phyloP scores from a whole-genome alignment of 2,329 filamentous ascomycete genomes.

The Arthrobotrys iridis region DNA sequence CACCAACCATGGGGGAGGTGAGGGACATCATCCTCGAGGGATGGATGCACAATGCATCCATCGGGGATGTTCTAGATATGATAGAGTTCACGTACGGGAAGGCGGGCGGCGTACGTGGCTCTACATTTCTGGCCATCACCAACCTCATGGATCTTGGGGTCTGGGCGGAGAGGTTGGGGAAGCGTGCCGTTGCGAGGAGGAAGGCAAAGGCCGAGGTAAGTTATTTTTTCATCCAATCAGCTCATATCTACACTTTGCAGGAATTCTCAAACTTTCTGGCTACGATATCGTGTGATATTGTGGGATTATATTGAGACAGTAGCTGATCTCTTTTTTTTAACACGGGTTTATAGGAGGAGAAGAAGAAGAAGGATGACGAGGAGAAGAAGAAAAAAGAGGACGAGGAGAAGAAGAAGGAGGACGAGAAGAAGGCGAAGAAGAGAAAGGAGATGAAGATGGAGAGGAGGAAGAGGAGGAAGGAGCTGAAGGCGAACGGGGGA shows the following conservation, averaged over 20 bases:
- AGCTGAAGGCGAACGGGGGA: not conserved
- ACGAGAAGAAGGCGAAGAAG: not conserved
- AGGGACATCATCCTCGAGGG: not conserved
- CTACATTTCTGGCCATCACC: too few species aligned
- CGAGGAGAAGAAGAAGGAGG: not conserved
- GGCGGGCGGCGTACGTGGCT: not conserved
- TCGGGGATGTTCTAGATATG: not conserved
- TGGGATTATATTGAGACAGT: not conserved
- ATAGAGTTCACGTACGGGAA: not conserved
- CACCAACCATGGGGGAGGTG: not conserved
- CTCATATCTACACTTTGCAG: too few species aligned
- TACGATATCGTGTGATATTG: not conserved
- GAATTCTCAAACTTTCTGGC: too few species aligned
- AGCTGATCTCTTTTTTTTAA: not conserved
- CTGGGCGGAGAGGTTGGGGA: too few species aligned
- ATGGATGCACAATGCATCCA: not conserved
- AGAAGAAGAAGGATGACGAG: not conserved
- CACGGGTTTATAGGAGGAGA: not conserved
- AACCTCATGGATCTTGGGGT: too few species aligned
- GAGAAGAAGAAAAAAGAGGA: not conserved
- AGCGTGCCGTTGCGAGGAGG: too few species aligned
- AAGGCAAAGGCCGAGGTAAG: too few species aligned
- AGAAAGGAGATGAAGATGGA: not conserved
- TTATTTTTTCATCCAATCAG: too few species aligned
- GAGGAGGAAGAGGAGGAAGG: conserved; percentile 1